Evolutionary conservation across 345 rosid genomes (phyloP), one percentile per base, ranked within the genome.

Genomic region (Citrus reticulata): DNA sequence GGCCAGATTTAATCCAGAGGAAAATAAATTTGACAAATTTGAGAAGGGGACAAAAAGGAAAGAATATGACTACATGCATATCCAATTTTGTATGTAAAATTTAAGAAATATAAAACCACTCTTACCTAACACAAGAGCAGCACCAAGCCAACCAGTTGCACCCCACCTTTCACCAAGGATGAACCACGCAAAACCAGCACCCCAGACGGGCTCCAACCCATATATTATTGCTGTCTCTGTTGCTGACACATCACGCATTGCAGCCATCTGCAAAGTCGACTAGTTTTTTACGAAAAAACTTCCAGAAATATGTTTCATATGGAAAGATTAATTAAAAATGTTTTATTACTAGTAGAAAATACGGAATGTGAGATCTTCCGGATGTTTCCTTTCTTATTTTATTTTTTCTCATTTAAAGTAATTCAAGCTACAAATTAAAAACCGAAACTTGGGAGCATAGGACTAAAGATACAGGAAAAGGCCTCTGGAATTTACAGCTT

Each of bases 81-180:
- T 29, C 22, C 22, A 9, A 51, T 64, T 35, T 76, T 66, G 73
- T 29, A 35, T 59, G 9, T 61, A 16, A n/a, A 37, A 24, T 24
- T 71, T 66, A 64, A 70, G 65, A 76, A 4, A 27, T 40, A 17
- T 76, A 1, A 70, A 55, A 13, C 67, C 77, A 22, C 7, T 54
- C 27, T 83, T 87, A 92, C 93, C 84, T n/a, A 89, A 82, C 73
- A 90, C 86, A 75, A 90, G 86, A 58, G 91, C 84, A 27, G 91
- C 96, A 40, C 92, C 93, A 25, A 90, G 81, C 94, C 91, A 90
- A 64, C 93, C 93, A 54, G 79, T 76, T 24, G 78, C 42, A 59
- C 86, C 94, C 93, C 94, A 90, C 70, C 94, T 82, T 84, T 90
- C 94, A 17, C 89, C 89, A 29, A 90, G 93, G 65, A 92, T 87